Evolutionary conservation across 768 basidiomycete species (phyloP), one percentile per base, ranked within the genome.

Genomic region (Polyporus arcularius): DNA sequence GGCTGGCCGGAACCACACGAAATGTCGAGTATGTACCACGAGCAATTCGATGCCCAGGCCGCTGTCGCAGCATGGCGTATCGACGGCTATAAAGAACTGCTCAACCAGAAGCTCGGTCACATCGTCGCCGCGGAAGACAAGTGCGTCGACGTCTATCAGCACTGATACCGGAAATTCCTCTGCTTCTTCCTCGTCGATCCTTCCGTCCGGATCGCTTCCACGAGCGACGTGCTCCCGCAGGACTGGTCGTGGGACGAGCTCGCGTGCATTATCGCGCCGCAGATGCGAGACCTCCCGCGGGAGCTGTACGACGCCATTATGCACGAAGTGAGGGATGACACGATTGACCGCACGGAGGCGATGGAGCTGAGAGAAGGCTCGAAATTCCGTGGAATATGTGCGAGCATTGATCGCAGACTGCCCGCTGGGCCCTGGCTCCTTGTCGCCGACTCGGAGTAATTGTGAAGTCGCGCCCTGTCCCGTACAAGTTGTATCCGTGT

Each of bases 161-260:
- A 78, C 61, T 67, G 65, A n/a, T n/a, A n/a, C n/a, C 68, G 76
- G 26, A 79, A 76, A 63, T 77, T 79, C 21, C 65, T 79, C 30
- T 70, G 70, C 7, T 66, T 78, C 53, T 75, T 76, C 66, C 73
- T 79, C 49, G 71, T 77, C 56, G 73, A 79, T 55, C 78, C 78
- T 3, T 55, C 64, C 14, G 45, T 64, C 26, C 46, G 60, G 1
- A 69, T 77, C 16, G 63, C 67, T 16, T 74, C 73, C 1, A 74
- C 78, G 3, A 69, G 69, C 1, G 64, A 66, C 26, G 67, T 77
- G 11, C 67, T 71, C 2, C 72, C 71, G 1, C 78, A 77, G 68
- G 31, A 9, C 0, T 67, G 72, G 1, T 74, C 72, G 73, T 55
- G 28, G 15, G 14, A 42, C 18, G 30, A 42, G 4, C 59, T 45